Evolutionary conservation across 768 basidiomycete species (phyloP).

Genomic region (Boletus tomentosulus): DNA sequence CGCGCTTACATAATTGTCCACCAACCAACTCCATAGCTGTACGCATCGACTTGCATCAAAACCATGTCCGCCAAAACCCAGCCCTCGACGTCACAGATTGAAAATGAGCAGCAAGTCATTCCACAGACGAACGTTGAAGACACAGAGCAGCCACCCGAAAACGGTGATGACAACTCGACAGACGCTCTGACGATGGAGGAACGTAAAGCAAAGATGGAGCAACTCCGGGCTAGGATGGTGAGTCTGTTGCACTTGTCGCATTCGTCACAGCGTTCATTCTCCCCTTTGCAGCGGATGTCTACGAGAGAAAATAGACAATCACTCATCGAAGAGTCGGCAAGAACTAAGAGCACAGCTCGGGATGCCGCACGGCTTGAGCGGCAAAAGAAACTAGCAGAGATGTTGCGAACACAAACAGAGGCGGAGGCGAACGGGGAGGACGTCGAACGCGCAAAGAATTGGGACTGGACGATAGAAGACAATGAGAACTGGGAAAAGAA

Average conservation of each 20-base stretch:
- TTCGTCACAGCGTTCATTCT: neutral
- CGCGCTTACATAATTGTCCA: slow-evolving; percentile 10
- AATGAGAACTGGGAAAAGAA: slow-evolving; percentile 42
- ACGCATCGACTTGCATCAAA: neutral
- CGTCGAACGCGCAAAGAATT: slow-evolving; percentile 89
- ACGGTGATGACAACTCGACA: slow-evolving; percentile 15
- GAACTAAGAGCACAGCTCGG: slow-evolving; percentile 68
- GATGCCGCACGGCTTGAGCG: slow-evolving; percentile 83
- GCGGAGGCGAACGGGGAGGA: slow-evolving; percentile 93
- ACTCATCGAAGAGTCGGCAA: slow-evolving; percentile 80
- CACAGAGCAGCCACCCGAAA: slow-evolving; percentile 23
- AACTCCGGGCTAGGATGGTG: slow-evolving; percentile 78
- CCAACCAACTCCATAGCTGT: neutral
- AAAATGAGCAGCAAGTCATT: neutral
- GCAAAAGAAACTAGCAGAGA: slow-evolving; percentile 88
- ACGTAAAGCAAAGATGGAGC: slow-evolving; percentile 70
- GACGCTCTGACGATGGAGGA: slow-evolving; percentile 55
- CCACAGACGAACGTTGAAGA: slow-evolving; percentile 19
- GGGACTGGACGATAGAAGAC: slow-evolving; percentile 58
- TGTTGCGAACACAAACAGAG: slow-evolving; percentile 76
- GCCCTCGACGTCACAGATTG: neutral
- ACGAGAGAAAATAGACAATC: slow-evolving; percentile 81
- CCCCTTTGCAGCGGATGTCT: slow-evolving; percentile 57
- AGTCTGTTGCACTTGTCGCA: neutral
- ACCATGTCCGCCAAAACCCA: slow-evolving; percentile 14